Conservation (phyloP, 2,329 filamentous ascomycete species). For the Nothophoma quercina region DNA sequence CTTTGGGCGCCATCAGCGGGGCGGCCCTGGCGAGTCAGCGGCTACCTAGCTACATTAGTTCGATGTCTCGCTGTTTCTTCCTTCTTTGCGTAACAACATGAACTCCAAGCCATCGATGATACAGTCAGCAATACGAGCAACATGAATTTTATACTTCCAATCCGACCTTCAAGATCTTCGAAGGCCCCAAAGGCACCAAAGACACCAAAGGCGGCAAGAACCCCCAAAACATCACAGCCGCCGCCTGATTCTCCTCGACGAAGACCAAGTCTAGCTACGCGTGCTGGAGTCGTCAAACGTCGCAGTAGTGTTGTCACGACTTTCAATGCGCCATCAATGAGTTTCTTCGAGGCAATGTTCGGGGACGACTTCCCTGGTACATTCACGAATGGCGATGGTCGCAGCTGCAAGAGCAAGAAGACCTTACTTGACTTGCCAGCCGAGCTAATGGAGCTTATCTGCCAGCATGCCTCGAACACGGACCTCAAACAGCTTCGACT, state of each 20-base stretch:
- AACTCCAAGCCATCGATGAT: background rate
- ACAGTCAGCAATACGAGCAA: background rate
- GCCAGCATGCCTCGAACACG: slow-evolving; percentile 22
- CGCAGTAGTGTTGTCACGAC: slow-evolving; percentile 25
- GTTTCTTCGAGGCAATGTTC: slow-evolving; percentile 34
- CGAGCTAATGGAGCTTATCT: slow-evolving; percentile 28
- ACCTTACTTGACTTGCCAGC: slow-evolving; percentile 30
- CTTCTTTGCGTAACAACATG: slow-evolving; percentile 2
- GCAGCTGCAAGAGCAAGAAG: slow-evolving; percentile 22
- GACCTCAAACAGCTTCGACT: slow-evolving; percentile 36
- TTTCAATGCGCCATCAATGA: slow-evolving; percentile 33
- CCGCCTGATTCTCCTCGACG: slow-evolving; percentile 31
- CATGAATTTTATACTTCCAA: slow-evolving; percentile 17
- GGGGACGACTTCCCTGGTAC: slow-evolving; percentile 36
- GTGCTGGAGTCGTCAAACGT: slow-evolving; percentile 33
- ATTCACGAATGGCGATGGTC: slow-evolving; percentile 18
- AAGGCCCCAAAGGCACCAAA: background rate
- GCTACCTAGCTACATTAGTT: slow-evolving; percentile 18
- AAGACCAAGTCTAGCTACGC: slow-evolving; percentile 31
- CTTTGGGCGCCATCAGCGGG: slow-evolving; percentile 7
- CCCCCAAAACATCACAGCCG: slow-evolving; percentile 2
- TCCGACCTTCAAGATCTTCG: slow-evolving; percentile 9
- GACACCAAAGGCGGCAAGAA: background rate
- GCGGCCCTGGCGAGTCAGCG: slow-evolving; percentile 14
- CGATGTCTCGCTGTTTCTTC: slow-evolving; percentile 10